A percentile compares a stretch with the other conserved stretches of the same genome.
Evolutionary conservation across 2,329 filamentous ascomycete species (phyloP).

Genomic region (Neonectria magnoliae): DNA sequence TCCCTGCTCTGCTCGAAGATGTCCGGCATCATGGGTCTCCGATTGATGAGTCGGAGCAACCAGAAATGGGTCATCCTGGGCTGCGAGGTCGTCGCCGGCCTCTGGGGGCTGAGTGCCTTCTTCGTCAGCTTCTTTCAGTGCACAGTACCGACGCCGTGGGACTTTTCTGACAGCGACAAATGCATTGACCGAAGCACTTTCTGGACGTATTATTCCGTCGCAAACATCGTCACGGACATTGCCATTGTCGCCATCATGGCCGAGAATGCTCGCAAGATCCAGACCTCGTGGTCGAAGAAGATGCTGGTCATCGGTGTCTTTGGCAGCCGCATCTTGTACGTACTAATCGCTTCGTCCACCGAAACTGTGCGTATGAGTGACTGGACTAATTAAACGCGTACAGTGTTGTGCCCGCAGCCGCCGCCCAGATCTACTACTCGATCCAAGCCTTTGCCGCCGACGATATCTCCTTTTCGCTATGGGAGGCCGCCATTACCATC

Average conservation of each 20-base stretch:
- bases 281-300: constrained; percentile 43
- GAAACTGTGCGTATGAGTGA: neutral
- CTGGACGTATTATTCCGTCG: constrained; percentile 42
- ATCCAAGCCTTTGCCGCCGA: constrained; percentile 35
- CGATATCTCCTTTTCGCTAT: constrained; percentile 38
- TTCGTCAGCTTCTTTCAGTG: constrained; percentile 44
- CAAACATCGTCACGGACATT: constrained; percentile 46
- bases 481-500: constrained; percentile 37
- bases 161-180: constrained; percentile 32
- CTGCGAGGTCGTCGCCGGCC: constrained; percentile 31
- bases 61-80: constrained; percentile 35
- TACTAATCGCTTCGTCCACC: neutral
- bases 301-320: constrained; percentile 44
- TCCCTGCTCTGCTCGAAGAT: constrained; percentile 42
- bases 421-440: constrained; percentile 41
- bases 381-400: neutral
- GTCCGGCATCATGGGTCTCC: constrained; percentile 40
- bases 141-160: constrained; percentile 40
- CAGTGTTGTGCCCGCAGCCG: constrained; percentile 42
- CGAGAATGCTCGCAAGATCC: constrained; percentile 43
- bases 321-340: constrained; percentile 45
- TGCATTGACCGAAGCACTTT: constrained; percentile 38
- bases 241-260: constrained; percentile 41
- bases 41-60: constrained; percentile 36
- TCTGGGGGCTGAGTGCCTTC: constrained; percentile 40